phyloP scores from a whole-genome alignment of 345 rosid genomes.

The Acer campestre region DNA sequence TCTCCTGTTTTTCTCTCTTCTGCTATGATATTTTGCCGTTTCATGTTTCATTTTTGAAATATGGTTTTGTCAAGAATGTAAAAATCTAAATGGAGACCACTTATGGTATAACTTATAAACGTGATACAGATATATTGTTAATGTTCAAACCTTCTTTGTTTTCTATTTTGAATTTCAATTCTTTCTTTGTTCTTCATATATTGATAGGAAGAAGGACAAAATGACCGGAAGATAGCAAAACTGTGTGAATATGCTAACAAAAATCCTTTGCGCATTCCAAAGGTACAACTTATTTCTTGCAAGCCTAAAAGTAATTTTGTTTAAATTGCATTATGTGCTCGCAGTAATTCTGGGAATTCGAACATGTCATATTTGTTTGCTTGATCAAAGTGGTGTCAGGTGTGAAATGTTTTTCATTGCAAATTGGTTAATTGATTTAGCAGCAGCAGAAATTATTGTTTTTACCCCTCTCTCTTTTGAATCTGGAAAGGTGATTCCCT shows the following conservation, averaged over 20 bases:
- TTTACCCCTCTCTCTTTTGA: neutral
- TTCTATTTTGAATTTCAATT: slow-evolving; percentile 9
- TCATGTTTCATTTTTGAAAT: neutral
- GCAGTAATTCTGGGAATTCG: slow-evolving; percentile 2
- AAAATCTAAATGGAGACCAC: neutral
- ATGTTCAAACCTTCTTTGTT: neutral
- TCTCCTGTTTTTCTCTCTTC: neutral
- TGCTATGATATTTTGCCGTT: neutral
- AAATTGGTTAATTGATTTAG: neutral
- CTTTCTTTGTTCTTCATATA: slow-evolving; percentile 19
- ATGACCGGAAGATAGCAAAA: slow-evolving; percentile 88
- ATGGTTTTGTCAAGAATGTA: neutral
- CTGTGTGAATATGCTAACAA: slow-evolving; percentile 93
- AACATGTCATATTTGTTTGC: neutral
- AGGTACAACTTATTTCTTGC: slow-evolving; percentile 50
- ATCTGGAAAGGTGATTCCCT: neutral
- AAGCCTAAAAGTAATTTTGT: slow-evolving; percentile 16
- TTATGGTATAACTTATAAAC: neutral
- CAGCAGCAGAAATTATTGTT: neutral
- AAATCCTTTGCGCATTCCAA: slow-evolving; percentile 92
- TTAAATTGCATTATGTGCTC: neutral
- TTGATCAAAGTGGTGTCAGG: neutral
- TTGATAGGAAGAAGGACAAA: slow-evolving; percentile 85
- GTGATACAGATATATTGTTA: neutral
- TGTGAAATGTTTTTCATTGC: neutral